Percentiles rank a stretch among this genome's conserved stretches.
phyloP scores from a whole-genome alignment of 2,329 filamentous ascomycete genomes.

The Aspergillus chevalieri region DNA sequence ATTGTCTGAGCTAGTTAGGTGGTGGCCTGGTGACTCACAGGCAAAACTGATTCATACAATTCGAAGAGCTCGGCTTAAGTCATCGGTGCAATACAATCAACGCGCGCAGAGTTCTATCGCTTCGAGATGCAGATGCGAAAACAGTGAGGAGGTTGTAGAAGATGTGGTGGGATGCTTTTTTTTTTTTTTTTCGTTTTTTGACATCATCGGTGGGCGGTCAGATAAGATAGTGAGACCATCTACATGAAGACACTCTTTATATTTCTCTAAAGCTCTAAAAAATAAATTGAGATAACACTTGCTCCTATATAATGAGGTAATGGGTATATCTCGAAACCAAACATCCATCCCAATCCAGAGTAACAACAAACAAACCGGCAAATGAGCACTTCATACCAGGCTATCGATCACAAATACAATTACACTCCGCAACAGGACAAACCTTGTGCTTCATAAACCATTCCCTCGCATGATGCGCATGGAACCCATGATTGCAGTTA shows the following conservation, averaged over 20 bases:
- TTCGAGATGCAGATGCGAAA: too few species aligned
- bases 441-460: slow-evolving; percentile 49
- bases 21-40: not conserved
- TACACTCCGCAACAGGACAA: slow-evolving; percentile 37
- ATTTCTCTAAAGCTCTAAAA: too few species aligned
- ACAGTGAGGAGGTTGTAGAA: too few species aligned
- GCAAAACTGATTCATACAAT: too few species aligned
- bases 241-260: too few species aligned
- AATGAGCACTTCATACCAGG: not conserved
- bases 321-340: too few species aligned
- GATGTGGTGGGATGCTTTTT: not conserved
- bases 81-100: too few species aligned
- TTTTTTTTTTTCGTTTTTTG: not conserved
- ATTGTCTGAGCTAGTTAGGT: not conserved
- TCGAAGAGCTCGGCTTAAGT: too few species aligned
- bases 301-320: too few species aligned
- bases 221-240: too few species aligned
- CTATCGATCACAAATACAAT: slow-evolving; percentile 36
- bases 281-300: too few species aligned
- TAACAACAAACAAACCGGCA: not conserved
- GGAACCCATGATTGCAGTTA: slow-evolving; percentile 58
- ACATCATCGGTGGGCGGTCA: slow-evolving; percentile 2
- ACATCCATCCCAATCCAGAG: not conserved
- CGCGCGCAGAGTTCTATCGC: too few species aligned
- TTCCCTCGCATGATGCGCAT: slow-evolving; percentile 56